These are phyloP conservation scores for Leucocoprinus sp. DNA, from an alignment of 768 basidiomycete species.

Conservation along the genomic window DNA sequence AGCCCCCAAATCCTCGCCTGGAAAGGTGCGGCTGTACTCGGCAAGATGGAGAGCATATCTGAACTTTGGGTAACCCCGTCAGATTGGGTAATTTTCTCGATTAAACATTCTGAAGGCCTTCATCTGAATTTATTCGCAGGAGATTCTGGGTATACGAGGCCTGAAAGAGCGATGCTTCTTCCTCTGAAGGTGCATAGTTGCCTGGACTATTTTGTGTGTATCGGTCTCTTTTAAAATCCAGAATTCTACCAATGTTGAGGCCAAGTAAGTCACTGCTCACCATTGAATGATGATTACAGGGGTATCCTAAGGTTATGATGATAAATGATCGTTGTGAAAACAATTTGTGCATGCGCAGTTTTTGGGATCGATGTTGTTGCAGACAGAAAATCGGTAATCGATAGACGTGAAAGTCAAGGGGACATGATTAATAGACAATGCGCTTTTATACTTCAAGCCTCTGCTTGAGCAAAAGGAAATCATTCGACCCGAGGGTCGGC, in stretches of 20 bases:
- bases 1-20: constrained; percentile 86
- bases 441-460: constrained; percentile 43
- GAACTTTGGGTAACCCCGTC: constrained; percentile 84
- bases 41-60: constrained; percentile 81
- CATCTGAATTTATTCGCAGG: constrained; percentile 32
- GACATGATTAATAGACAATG: background rate
- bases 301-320: constrained; percentile 12
- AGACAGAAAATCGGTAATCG: background rate
- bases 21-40: constrained; percentile 91
- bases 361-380: constrained; percentile 1
- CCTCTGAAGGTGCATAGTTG: constrained; percentile 34
- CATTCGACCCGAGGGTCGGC: constrained; percentile 38
- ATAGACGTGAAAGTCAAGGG: background rate
- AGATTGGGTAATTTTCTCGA: constrained; percentile 65
- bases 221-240: background rate
- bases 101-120: background rate
- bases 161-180: constrained; percentile 80
- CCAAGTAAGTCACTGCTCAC: background rate
- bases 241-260: background rate
- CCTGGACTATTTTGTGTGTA: background rate
- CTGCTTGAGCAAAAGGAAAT: constrained; percentile 46
- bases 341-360: background rate
- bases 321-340: background rate
- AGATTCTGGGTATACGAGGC: constrained; percentile 70
- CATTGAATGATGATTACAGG: constrained; percentile 1